Percentiles rank a stretch among this genome's conserved stretches.
Conservation (phyloP, 768 basidiomycete genomes). For the Cantharellus cinnabarinus region DNA sequence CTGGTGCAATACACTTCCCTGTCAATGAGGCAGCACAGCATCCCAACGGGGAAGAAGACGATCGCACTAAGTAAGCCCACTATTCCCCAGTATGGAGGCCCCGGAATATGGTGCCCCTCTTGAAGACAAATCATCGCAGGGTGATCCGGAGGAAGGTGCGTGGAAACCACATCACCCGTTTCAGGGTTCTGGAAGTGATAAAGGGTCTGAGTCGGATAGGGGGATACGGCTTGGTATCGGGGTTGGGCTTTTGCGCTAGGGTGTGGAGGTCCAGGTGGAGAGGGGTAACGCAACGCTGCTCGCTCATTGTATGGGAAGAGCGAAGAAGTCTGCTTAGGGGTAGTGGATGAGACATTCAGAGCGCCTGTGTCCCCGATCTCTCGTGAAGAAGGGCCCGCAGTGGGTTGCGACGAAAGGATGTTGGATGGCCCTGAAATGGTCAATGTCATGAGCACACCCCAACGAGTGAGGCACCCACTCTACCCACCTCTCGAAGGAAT, state of each 20-base stretch:
- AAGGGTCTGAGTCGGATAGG: conserved; percentile 12
- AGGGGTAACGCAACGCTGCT: too few species aligned
- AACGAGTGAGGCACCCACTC: too few species aligned
- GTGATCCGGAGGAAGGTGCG: conserved; percentile 52
- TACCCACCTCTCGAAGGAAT: too few species aligned
- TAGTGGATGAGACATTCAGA: too few species aligned
- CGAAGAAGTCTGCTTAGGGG: too few species aligned
- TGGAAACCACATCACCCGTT: conserved; percentile 36
- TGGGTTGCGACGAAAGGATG: too few species aligned
- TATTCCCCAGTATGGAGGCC: conserved; percentile 41
- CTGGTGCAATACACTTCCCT: conserved; percentile 40
- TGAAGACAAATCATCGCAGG: conserved; percentile 79
- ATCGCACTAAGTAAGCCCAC: conserved; percentile 65
- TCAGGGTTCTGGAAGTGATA: conserved; percentile 49
- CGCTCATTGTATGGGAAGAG: too few species aligned
- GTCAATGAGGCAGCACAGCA: conserved; percentile 61
- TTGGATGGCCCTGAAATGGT: too few species aligned
- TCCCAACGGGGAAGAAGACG: conserved; percentile 71
- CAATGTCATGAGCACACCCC: too few species aligned
- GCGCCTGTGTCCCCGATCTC: too few species aligned
- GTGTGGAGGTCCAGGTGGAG: neutral
- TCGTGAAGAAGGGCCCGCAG: too few species aligned
- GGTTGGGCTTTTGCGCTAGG: neutral
- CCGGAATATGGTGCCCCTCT: conserved; percentile 39
- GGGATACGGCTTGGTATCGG: neutral